Evolutionary conservation across 768 basidiomycete genomes (phyloP).

Genomic region (Panellus pusillus): DNA sequence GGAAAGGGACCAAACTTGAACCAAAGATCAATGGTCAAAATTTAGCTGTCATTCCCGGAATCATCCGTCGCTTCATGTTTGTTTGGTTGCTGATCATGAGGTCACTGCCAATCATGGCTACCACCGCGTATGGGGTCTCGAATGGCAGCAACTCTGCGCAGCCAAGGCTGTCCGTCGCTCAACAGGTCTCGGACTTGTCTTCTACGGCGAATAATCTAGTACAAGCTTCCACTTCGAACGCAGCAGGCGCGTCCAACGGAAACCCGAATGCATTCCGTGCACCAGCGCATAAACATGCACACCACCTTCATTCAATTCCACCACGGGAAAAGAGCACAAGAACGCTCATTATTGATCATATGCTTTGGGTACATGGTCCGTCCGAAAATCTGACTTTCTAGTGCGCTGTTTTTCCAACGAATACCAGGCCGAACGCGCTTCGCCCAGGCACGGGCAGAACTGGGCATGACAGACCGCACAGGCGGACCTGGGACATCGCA

Average conservation of each 20-base stretch:
- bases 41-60: no score
- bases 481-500: conserved; percentile 64
- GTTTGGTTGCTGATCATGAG: no score
- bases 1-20: no score
- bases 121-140: no score
- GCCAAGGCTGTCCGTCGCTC: not conserved
- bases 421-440: conserved; percentile 67
- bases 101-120: no score
- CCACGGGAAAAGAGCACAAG: conserved; percentile 87
- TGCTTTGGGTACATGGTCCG: conserved; percentile 77
- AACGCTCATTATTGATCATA: conserved; percentile 84
- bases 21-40: no score
- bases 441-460: conserved; percentile 80
- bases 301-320: conserved; percentile 84
- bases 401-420: not conserved
- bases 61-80: no score
- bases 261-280: conserved; percentile 49
- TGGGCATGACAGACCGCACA: conserved; percentile 82
- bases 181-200: conserved; percentile 12
- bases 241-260: conserved; percentile 1
- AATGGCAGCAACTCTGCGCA: no score
- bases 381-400: not conserved
- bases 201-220: conserved; percentile 19
- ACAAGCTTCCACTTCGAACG: conserved; percentile 8
- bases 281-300: conserved; percentile 85